phyloP scores from a whole-genome alignment of 2,329 filamentous ascomycete species.

The Fusarium sp. region DNA sequence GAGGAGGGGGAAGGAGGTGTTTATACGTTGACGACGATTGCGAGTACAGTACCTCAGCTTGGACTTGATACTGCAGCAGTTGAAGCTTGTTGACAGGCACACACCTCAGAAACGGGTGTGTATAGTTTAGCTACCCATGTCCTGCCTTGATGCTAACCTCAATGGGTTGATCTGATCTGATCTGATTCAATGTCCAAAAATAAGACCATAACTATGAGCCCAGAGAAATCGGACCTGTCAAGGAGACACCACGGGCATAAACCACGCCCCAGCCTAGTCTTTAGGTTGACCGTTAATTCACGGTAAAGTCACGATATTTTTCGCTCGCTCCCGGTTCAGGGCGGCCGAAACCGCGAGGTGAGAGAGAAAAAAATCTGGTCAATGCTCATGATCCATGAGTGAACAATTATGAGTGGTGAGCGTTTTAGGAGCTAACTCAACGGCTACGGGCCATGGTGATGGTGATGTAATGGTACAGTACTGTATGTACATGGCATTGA shows the following conservation, averaged over 20 bases:
- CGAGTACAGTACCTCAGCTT: conserved; percentile 2
- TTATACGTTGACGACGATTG: conserved; percentile 42
- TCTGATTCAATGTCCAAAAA: conserved; percentile 40
- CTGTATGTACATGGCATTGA: not conserved
- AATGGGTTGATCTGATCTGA: conserved; percentile 42
- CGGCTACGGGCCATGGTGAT: conserved; percentile 21
- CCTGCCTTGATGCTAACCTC: conserved; percentile 17
- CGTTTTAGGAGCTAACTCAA: not conserved
- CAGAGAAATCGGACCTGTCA: conserved; percentile 35
- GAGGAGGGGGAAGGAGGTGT: conserved; percentile 42
- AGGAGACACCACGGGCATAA: conserved; percentile 40
- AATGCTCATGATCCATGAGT: not conserved
- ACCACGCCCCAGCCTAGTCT: not conserved
- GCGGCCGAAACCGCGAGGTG: conserved; percentile 30
- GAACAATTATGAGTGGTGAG: conserved; percentile 1
- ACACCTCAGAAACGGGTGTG: conserved; percentile 24
- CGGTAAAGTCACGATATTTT: conserved; percentile 30
- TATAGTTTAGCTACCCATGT: conserved; percentile 17
- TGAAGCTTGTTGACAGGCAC: conserved; percentile 16
- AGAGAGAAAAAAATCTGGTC: not conserved
- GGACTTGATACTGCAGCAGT: not conserved
- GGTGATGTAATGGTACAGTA: conserved; percentile 46
- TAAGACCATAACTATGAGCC: conserved; percentile 38
- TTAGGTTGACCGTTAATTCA: conserved; percentile 15
- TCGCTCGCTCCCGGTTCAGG: conserved; percentile 33